Conservation (phyloP, 2,329 filamentous ascomycete genomes). For the Colletotrichum chlorophyti region DNA sequence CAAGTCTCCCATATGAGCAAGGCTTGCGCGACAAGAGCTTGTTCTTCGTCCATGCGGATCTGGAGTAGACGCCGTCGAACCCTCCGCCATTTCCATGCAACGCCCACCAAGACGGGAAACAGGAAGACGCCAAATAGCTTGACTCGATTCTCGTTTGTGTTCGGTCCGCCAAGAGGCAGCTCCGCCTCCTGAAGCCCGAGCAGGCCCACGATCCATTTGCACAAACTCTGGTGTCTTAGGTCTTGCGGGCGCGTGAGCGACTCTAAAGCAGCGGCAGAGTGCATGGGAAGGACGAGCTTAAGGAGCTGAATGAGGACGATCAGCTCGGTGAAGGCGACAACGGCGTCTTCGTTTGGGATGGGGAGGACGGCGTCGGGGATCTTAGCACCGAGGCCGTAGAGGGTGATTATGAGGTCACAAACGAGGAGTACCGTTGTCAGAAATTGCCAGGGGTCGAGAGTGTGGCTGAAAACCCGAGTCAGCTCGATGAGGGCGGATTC, state of each 20-base stretch:
- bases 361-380: constrained; percentile 1
- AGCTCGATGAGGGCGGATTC: neutral
- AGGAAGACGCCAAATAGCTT: constrained; percentile 6
- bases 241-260: neutral
- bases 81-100: constrained; percentile 10
- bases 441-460: constrained; percentile 4
- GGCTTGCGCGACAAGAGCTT: neutral
- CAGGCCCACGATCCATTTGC: constrained; percentile 1
- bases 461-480: neutral
- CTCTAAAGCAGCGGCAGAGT: neutral
- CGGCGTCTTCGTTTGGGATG: neutral
- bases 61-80: neutral
- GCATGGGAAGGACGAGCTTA: neutral
- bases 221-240: neutral
- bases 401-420: constrained; percentile 1
- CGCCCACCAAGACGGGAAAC: neutral
- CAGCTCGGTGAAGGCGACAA: constrained; percentile 9
- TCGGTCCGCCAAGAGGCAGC: neutral
- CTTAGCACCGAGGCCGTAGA: constrained; percentile 9
- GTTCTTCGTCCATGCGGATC: neutral
- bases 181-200: constrained; percentile 6
- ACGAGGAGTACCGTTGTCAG: neutral
- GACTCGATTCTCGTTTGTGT: neutral
- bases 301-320: constrained; percentile 6
- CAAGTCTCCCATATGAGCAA: neutral